phyloP scores from a whole-genome alignment of 2,329 filamentous ascomycete species.

The Dactylellina sp. region DNA sequence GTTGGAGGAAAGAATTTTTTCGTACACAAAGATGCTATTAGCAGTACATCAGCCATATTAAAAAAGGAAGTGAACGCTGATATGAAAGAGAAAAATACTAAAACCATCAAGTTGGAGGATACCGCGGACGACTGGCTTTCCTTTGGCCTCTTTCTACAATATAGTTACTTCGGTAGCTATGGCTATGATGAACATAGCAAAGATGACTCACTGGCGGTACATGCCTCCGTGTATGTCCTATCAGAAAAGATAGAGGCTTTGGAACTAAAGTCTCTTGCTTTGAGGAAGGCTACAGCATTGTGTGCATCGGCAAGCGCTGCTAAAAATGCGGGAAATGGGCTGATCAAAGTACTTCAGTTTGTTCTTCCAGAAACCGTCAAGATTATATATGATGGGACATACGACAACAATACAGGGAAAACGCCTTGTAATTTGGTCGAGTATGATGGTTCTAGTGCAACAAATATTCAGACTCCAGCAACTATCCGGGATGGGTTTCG shows the following conservation, averaged over 20 bases:
- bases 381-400: constrained; percentile 36
- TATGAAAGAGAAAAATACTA: constrained; percentile 34
- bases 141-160: constrained; percentile 40
- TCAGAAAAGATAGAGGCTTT: constrained; percentile 47
- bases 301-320: constrained; percentile 8
- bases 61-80: constrained; percentile 24
- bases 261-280: constrained; percentile 30
- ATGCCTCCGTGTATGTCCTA: constrained; percentile 42
- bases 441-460: too few species aligned
- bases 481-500: constrained; percentile 39
- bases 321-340: background rate
- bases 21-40: constrained; percentile 33
- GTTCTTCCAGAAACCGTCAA: constrained; percentile 28
- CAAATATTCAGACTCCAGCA: background rate
- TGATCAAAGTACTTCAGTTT: constrained; percentile 34
- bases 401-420: constrained; percentile 36
- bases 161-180: constrained; percentile 43
- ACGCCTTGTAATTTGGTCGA: constrained; percentile 10
- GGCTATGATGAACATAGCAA: constrained; percentile 19
- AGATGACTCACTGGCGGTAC: constrained; percentile 35
- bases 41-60: constrained; percentile 26
- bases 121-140: background rate
- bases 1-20: constrained; percentile 23
- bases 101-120: constrained; percentile 24
- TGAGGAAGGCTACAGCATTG: constrained; percentile 32